phyloP scores from a whole-genome alignment of 108 stramenopile genomes.

The Cyclotella atomus region DNA sequence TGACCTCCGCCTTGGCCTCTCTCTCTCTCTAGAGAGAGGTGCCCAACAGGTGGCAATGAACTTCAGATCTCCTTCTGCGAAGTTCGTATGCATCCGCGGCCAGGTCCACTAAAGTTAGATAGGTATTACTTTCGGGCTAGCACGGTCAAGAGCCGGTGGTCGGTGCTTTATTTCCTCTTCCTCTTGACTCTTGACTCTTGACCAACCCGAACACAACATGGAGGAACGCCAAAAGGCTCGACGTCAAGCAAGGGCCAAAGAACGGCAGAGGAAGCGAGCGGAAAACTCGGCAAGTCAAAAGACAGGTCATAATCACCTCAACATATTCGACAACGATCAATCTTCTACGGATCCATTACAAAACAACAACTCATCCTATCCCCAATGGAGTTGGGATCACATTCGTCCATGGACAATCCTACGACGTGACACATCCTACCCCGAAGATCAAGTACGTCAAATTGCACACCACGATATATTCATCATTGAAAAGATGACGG shows the following conservation, averaged over 20 bases:
- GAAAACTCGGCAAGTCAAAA: not conserved
- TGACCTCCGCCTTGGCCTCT: too few species aligned
- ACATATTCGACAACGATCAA: constrained; percentile 1
- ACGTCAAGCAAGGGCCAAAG: not conserved
- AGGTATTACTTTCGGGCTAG: too few species aligned
- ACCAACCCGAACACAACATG: not conserved
- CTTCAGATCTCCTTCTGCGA: too few species aligned
- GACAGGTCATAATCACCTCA: not conserved
- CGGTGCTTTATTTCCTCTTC: too few species aligned
- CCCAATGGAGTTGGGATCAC: constrained; percentile 41
- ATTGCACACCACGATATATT: constrained; percentile 41
- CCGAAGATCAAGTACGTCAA: constrained; percentile 27
- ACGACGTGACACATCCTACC: constrained; percentile 25
- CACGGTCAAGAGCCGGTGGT: too few species aligned
- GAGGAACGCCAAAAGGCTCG: not conserved
- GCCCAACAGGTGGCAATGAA: too few species aligned
- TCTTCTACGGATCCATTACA: not conserved
- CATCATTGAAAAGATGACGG: constrained; percentile 44
- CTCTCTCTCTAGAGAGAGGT: too few species aligned
- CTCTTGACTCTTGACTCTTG: not conserved
- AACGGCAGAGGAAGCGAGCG: not conserved
- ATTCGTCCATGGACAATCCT: constrained; percentile 38
- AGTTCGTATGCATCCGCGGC: too few species aligned
- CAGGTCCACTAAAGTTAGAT: too few species aligned
- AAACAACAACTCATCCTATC: constrained; percentile 7